Evolutionary conservation across 2,329 filamentous ascomycete species (phyloP), one percentile per base, ranked within the genome.

Genomic region (Colletotrichum cereale): DNA sequence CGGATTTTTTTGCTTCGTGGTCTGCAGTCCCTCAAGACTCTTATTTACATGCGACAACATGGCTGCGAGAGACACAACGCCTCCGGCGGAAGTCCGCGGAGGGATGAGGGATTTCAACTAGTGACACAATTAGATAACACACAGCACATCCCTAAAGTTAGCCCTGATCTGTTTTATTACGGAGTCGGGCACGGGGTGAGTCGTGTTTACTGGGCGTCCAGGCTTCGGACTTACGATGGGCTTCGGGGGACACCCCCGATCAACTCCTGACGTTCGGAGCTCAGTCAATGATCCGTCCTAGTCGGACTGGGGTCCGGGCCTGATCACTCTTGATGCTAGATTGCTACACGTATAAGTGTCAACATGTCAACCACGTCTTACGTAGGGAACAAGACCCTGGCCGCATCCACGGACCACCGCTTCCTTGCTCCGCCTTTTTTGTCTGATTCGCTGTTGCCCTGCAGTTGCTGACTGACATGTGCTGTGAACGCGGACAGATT

Each of bases 171-270:
- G 58, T 44, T 58, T 18, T 47, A 42, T 18, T 31, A 7, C n/a
- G 50, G 31, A 24, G 42, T 29, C 38, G n/a, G 29, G 29, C n/a
- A 47, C 47, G 58, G 44, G 53, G 29, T 34, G 65, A 63, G 44
- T 68, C 58, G 68, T 34, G n/a, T 42, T 40, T 11, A 38, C 44
- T 16, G 52, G 64, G 68, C 60, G 65, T 57, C 36, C 16, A 55
- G 52, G 58, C 29, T 40, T 29, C 63, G 60, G 42, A 44, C 34
- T 44, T 42, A 29, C 40, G 47, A 44, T 10, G 26, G 24, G 24
- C 11, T 53, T n/a, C 34, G 16, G 29, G 64, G 52, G 16, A 62
- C 26, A 62, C 42, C 58, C 68, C 53, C 65, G 57, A 71, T 53
- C 38, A 29, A 38, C 26, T 42, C 24, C 44, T 53, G 31, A 63